These are phyloP conservation scores for Fusarium musae DNA, from an alignment of 2,329 filamentous ascomycete species.

Conservation along the genomic window DNA sequence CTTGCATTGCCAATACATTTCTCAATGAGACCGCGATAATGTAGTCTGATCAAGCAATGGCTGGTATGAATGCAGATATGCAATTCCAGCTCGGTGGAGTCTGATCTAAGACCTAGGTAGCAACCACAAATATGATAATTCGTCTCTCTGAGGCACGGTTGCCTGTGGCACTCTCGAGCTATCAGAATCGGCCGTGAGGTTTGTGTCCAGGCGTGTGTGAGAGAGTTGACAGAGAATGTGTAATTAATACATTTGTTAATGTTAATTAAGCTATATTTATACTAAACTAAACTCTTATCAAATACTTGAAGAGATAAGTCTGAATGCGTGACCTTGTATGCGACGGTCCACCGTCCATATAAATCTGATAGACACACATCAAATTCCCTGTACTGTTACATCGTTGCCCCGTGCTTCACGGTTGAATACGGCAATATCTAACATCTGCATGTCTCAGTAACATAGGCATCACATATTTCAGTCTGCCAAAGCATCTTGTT, in stretches of 20 bases:
- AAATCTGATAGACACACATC: not conserved
- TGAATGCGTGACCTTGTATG: not conserved
- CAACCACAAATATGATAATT: constrained; percentile 16
- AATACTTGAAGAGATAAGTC: not conserved
- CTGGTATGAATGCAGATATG: constrained; percentile 12
- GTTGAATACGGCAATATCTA: not conserved
- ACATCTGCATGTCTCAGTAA: not conserved
- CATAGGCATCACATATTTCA: not conserved
- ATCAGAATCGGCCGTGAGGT: no score
- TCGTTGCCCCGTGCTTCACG: not conserved
- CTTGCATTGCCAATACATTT: constrained; percentile 4
- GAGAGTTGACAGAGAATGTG: not conserved
- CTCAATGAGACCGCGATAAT: not conserved
- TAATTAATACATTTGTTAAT: not conserved
- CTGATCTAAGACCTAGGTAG: constrained; percentile 39
- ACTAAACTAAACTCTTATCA: not conserved
- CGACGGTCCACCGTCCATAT: not conserved
- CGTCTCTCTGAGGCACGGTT: not conserved
- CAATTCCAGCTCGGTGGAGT: constrained; percentile 19
- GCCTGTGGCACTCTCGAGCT: not conserved
- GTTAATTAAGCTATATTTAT: not conserved
- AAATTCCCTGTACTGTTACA: not conserved
- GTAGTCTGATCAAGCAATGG: constrained; percentile 4
- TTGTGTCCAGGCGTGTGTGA: not conserved
- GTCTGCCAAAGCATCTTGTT: not conserved